Conservation (phyloP, 192 early-diverging fungal species). For the Entomortierella parvispora region DNA sequence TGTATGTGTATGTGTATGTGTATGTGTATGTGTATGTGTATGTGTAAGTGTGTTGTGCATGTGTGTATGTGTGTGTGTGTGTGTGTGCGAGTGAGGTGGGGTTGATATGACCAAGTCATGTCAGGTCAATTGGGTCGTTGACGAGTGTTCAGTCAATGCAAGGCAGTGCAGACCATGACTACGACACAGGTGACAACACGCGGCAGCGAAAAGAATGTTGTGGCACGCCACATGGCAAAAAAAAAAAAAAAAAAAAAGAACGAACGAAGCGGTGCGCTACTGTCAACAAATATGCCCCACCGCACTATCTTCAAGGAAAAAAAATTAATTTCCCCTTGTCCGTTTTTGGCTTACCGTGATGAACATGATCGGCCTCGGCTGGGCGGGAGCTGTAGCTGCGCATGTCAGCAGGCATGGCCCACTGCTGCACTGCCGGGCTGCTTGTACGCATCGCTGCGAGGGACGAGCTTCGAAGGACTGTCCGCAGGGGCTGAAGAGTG, state of each 20-base stretch:
- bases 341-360: slow-evolving; percentile 42
- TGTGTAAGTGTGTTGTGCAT: too few species aligned
- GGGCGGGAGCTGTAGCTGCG: slow-evolving; percentile 48
- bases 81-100: too few species aligned
- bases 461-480: slow-evolving; percentile 11
- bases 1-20: too few species aligned
- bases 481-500: slow-evolving; percentile 5
- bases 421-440: slow-evolving; percentile 1
- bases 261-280: too few species aligned
- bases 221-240: slow-evolving; percentile 1
- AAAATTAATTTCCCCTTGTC: slow-evolving; percentile 11
- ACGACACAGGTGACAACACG: too few species aligned
- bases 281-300: neutral
- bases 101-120: too few species aligned
- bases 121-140: too few species aligned
- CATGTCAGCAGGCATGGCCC: slow-evolving; percentile 8
- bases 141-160: too few species aligned
- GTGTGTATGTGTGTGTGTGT: too few species aligned
- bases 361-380: slow-evolving; percentile 31
- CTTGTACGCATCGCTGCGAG: slow-evolving; percentile 6
- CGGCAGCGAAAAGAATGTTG: neutral
- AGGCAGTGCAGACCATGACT: neutral
- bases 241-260: neutral
- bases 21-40: too few species aligned
- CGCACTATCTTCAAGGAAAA: too few species aligned